Base-by-base conservation (phyloP, 306 rosid species). In the Chamaecrista fasciculata region DNA sequence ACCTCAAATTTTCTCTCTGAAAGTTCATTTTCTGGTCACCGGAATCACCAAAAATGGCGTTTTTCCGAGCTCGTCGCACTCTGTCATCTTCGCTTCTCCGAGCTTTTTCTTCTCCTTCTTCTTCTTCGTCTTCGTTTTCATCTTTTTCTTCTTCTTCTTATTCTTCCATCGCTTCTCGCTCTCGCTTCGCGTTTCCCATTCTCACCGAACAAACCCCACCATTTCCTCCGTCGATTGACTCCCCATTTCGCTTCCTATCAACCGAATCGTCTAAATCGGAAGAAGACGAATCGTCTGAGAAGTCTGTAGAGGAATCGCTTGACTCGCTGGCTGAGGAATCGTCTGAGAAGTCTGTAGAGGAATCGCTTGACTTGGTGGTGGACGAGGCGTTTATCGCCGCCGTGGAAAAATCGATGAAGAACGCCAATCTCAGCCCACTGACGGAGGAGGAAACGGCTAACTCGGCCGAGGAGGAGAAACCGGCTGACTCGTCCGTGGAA, bases 311-410 rank as follows among this genome's bases (percentile, higher is more conserved):
- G n/a, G n/a, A n/a, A n/a, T n/a, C n/a, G n/a, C n/a, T n/a, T 16
- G 86, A 91, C 84, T 88, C 97, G 8, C 95, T 95, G 4, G 73
- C 87, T 39, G 81, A 86, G 65, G 97, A 94, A 40, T 86, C 98
- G 4, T 69, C 90, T n/a, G n/a, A n/a, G n/a, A n/a, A n/a, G n/a
- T n/a, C n/a, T n/a, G n/a, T n/a, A n/a, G n/a, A n/a, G n/a, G n/a
- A n/a, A n/a, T n/a, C n/a, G n/a, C n/a, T n/a, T n/a, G n/a, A n/a
- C n/a, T n/a, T n/a, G n/a, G n/a, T n/a, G n/a, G n/a, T n/a, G n/a
- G n/a, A n/a, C n/a, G n/a, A n/a, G n/a, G n/a, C n/a, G n/a, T n/a
- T n/a, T n/a, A n/a, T n/a, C n/a, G n/a, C n/a, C n/a, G n/a, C n/a
- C n/a, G n/a, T n/a, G n/a, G n/a, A n/a, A n/a, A n/a, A n/a, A n/a